These are phyloP conservation scores for Xylariaceae sp. DNA, from an alignment of 2,329 filamentous ascomycete species.

Conservation along the genomic window DNA sequence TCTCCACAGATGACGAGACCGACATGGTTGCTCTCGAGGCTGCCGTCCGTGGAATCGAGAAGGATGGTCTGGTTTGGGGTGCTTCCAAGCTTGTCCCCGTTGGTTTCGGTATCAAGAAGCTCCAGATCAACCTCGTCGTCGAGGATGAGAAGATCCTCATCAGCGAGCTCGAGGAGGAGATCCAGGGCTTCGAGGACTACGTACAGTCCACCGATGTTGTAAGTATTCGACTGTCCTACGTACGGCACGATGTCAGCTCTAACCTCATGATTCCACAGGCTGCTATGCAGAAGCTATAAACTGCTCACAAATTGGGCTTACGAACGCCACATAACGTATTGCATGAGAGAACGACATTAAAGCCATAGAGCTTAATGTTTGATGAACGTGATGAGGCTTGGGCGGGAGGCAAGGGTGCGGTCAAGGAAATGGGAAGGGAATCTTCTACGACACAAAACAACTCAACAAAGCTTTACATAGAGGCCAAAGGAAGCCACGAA, in stretches of 20 bases:
- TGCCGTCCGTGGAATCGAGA: slow-evolving; percentile 75
- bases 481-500: slow-evolving; percentile 19
- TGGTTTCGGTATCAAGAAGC: slow-evolving; percentile 97
- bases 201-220: slow-evolving; percentile 91
- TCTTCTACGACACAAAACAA: slow-evolving; percentile 12
- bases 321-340: slow-evolving; percentile 20
- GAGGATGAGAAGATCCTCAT: slow-evolving; percentile 95
- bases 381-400: slow-evolving; percentile 30
- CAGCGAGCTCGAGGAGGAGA: slow-evolving; percentile 80
- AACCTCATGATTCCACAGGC: slow-evolving; percentile 32
- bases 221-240: too few relatives aligned
- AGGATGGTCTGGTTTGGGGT: slow-evolving; percentile 96
- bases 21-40: slow-evolving; percentile 78
- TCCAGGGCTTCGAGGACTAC: slow-evolving; percentile 80
- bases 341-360: slow-evolving; percentile 29
- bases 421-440: slow-evolving; percentile 17
- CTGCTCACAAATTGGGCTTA: slow-evolving; percentile 10
- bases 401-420: slow-evolving; percentile 20
- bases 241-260: slow-evolving; percentile 1
- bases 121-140: slow-evolving; percentile 96
- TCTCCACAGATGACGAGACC: slow-evolving; percentile 74
- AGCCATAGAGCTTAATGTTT: slow-evolving; percentile 23
- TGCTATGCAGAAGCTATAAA: slow-evolving; percentile 92
- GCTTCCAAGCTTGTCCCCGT: slow-evolving; percentile 81
- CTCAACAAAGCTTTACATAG: slow-evolving; percentile 21